Evolutionary conservation across 306 rosid genomes (phyloP), one percentile per base, ranked within the genome.

Genomic region (Prunus padus): DNA sequence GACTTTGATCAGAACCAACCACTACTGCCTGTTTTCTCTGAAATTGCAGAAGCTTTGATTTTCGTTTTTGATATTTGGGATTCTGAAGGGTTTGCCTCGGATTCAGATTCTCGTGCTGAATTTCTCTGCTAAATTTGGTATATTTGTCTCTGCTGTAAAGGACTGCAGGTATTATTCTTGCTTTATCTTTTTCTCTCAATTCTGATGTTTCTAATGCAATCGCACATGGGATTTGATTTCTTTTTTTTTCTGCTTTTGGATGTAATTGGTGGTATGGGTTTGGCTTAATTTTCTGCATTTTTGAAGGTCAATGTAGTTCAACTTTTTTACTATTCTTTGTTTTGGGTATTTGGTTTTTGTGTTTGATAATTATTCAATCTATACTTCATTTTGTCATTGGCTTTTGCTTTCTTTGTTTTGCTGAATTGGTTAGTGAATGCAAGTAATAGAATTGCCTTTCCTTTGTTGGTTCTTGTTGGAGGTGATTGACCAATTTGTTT

Each of bases 1-100:
- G 82, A 82, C 86, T 78, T 46, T 63, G 71, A 56, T 42, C 33
- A 18, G 31, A 54, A 23, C 28, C 28, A 26, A 26, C 40, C 63
- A 22, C 31, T 0, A 44, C 52, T 23, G 20, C 73, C 67, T 62
- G 12, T 9, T 77, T 76, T 57, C 77, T 45, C 19, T 62, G 69
- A 62, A 44, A 52, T 45, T 62, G 4, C 69, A 18, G 25, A 15
- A n/a, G 33, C 54, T 44, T 57, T 20, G 56, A 40, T 52, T 65
- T 64, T 51, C 14, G 28, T 26, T 26, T 26, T 26, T 26, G 28
- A 26, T 26, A 26, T 26, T 26, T 26, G 2, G 59, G 72, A 6
- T n/a, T 67, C 10, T 42, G 64, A 55, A 76, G 50, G 68, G 72
- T 50, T 63, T 69, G 28, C 37, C 4, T 68, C n/a, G 15, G 70